Evolutionary conservation across 345 rosid genomes (phyloP), one percentile per base, ranked within the genome.

Genomic region (Eucalyptus regnans): DNA sequence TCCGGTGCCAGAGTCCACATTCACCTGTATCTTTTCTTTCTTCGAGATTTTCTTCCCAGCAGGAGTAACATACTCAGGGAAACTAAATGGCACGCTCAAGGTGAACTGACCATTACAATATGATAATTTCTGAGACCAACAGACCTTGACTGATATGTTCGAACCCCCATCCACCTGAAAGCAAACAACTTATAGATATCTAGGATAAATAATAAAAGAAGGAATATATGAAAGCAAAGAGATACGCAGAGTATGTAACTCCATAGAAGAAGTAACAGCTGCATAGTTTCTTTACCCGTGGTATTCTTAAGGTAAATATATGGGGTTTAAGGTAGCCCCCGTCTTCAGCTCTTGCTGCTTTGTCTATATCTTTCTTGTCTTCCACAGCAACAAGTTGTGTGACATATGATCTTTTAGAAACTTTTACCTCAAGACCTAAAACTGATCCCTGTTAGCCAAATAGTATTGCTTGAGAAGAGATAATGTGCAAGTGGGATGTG

Each of bases 371-470:
- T 29, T 91, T 92, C 44, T 86, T 91, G 56, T 95, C 95, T 43
- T 92, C 91, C 13, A 91, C 54, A 29, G 91, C 91, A 86, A 93
- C 88, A 90, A 97, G 62, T 62, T 93, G 94, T 16, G 97, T 95
- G 33, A 89, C 90, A 90, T 95, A 97, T 37, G 95, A 90, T 90
- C 91, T 96, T 88, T 93, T 91, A 89, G 94, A 93, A 91, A 93
- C 92, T 90, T 93, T 97, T 86, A 94, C 96, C 91, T 98, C 99
- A 54, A 98, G 96, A 96, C 99, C 97, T 95, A 96, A 96, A 94
- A 98, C 93, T 87, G 98, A 95, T 92, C 99, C 99, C 97, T 98
- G 98, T 97, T 95, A 96, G 95, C 94, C 96, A 97, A 89, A 92
- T 87, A 89, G 66, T 89, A 90, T 90, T 89, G 89, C 89, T 88